Conservation (phyloP, 768 basidiomycete species). For the Panaeolus cyanescens region DNA sequence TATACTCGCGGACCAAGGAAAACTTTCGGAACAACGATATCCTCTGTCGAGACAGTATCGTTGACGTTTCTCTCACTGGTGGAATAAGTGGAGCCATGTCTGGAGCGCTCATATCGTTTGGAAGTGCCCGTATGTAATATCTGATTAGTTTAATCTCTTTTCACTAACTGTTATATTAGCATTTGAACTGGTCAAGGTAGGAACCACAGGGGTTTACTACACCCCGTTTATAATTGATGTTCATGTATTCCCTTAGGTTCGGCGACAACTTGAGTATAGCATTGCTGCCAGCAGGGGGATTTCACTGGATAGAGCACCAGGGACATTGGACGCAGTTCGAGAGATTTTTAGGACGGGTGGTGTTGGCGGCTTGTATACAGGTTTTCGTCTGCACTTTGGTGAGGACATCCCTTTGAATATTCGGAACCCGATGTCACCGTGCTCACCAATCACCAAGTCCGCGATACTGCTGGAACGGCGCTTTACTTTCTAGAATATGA, state of each 20-base stretch:
- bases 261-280: slow-evolving; percentile 88
- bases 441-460: slow-evolving; percentile 46
- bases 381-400: slow-evolving; percentile 88
- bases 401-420: slow-evolving; percentile 22
- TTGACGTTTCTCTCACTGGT: slow-evolving; percentile 77
- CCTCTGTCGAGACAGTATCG: slow-evolving; percentile 56
- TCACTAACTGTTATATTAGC: slow-evolving; percentile 38
- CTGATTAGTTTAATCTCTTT: not conserved
- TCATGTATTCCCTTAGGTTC: slow-evolving; percentile 52
- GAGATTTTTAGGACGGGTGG: slow-evolving; percentile 74
- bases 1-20: slow-evolving; percentile 86
- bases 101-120: slow-evolving; percentile 86
- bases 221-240: not conserved
- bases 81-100: slow-evolving; percentile 86
- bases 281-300: slow-evolving; percentile 83
- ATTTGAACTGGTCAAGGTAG: slow-evolving; percentile 94
- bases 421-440: slow-evolving; percentile 1
- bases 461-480: slow-evolving; percentile 88
- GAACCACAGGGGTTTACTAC: slow-evolving; percentile 7
- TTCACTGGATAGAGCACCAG: slow-evolving; percentile 72
- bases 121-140: slow-evolving; percentile 77
- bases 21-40: slow-evolving; percentile 59
- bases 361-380: slow-evolving; percentile 72
- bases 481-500: slow-evolving; percentile 96
- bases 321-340: slow-evolving; percentile 74